A percentile compares a stretch with the other conserved stretches of the same genome.
phyloP scores from a whole-genome alignment of 75 land plant genomes.

The Adiantum capillusveneris region DNA sequence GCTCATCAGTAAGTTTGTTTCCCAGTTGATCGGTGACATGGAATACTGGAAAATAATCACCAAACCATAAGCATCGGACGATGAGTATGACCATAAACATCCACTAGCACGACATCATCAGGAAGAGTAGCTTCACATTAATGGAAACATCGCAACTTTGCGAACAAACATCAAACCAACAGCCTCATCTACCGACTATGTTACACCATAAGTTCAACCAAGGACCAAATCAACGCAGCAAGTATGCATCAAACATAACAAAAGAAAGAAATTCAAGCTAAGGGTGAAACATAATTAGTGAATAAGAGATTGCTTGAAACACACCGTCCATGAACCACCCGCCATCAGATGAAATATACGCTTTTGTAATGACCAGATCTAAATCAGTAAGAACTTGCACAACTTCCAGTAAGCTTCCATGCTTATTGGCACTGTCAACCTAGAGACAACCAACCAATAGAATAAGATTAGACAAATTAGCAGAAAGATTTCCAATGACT shows the following conservation, averaged over 20 bases:
- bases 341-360: constrained; percentile 15
- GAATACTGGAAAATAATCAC: background rate
- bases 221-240: background rate
- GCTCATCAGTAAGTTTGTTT: background rate
- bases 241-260: background rate
- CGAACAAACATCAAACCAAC: background rate
- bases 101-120: constrained; percentile 34
- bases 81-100: constrained; percentile 25
- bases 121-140: background rate
- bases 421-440: constrained; percentile 15
- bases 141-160: background rate
- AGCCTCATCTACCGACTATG: background rate
- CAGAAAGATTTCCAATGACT: no score
- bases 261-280: no score
- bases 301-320: no score
- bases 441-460: background rate
- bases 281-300: no score
- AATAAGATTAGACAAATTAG: background rate
- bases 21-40: background rate
- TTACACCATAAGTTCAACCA: background rate
- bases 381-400: constrained; percentile 25
- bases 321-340: constrained; percentile 22
- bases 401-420: constrained; percentile 12
- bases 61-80: constrained; percentile 55
- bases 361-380: constrained; percentile 16